phyloP scores from a whole-genome alignment of 768 basidiomycete genomes.

The Amylocystis lapponica region DNA sequence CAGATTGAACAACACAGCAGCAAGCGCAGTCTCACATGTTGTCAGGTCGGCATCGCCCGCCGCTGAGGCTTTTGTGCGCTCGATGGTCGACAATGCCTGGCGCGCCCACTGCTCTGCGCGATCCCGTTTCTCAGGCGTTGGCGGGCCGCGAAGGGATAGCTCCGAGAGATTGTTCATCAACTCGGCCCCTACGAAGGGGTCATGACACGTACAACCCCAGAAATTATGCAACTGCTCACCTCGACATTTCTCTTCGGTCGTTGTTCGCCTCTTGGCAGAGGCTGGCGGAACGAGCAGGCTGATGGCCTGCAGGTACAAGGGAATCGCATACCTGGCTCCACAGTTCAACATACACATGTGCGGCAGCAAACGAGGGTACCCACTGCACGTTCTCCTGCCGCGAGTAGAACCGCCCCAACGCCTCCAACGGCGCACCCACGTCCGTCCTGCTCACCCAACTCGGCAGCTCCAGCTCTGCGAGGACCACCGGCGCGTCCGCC shows the following conservation, averaged over 20 bases:
- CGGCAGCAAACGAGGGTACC: slow-evolving; percentile 16
- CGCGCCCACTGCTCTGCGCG: slow-evolving; percentile 60
- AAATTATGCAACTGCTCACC: slow-evolving; percentile 32
- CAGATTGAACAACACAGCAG: slow-evolving; percentile 56
- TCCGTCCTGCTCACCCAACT: slow-evolving; percentile 55
- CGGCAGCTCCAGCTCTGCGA: slow-evolving; percentile 50
- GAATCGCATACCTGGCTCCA: slow-evolving; percentile 48
- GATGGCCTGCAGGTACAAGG: slow-evolving; percentile 61
- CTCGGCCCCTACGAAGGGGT: slow-evolving; percentile 31
- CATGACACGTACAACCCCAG: not conserved
- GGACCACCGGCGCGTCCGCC: slow-evolving; percentile 9
- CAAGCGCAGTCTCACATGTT: slow-evolving; percentile 50
- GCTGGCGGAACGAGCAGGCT: slow-evolving; percentile 49
- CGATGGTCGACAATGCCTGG: slow-evolving; percentile 37
- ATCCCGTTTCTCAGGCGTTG: slow-evolving; percentile 30
- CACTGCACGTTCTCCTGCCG: slow-evolving; percentile 51
- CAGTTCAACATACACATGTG: slow-evolving; percentile 3
- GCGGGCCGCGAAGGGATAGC: slow-evolving; percentile 31
- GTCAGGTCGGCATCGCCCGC: slow-evolving; percentile 14
- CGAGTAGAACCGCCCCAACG: slow-evolving; percentile 58
- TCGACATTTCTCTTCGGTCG: slow-evolving; percentile 50
- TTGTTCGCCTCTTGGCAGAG: slow-evolving; percentile 17
- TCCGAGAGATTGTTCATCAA: slow-evolving; percentile 45
- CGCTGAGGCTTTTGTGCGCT: slow-evolving; percentile 17
- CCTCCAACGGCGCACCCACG: slow-evolving; percentile 63